These are phyloP conservation scores for Apiotrichum mycotoxinovorans DNA, from an alignment of 1,284 basidiomycete species.

Conservation along the genomic window DNA sequence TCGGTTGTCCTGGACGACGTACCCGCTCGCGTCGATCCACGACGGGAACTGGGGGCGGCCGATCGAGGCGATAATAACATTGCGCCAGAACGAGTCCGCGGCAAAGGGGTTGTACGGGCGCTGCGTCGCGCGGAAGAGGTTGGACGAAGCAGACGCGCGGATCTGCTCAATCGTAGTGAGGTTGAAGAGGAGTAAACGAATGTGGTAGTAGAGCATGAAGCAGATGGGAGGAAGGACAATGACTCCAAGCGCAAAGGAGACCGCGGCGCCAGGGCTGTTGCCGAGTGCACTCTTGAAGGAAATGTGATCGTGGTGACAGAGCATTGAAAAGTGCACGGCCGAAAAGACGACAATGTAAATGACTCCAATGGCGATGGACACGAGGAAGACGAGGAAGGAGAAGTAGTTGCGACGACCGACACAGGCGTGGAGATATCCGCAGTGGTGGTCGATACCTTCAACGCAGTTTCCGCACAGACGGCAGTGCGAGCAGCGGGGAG, in stretches of 20 bases:
- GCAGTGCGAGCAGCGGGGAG: constrained; percentile 86
- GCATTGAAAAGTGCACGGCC: constrained; percentile 70
- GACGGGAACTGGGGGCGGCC: constrained; percentile 47
- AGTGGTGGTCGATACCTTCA: constrained; percentile 79
- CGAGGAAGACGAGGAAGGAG: constrained; percentile 74
- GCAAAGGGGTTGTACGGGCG: constrained; percentile 48
- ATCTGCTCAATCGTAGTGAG: constrained; percentile 82
- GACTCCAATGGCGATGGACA: constrained; percentile 63
- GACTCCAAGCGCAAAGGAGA: constrained; percentile 67
- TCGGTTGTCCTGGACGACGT: constrained; percentile 31
- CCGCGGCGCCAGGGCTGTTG: constrained; percentile 67
- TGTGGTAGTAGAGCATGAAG: constrained; percentile 75
- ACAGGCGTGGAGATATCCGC: constrained; percentile 92
- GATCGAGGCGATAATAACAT: constrained; percentile 42
- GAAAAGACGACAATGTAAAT: constrained; percentile 75
- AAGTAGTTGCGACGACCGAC: constrained; percentile 88
- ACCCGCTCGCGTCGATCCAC: constrained; percentile 46
- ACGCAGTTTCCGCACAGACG: constrained; percentile 95
- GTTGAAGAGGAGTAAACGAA: constrained; percentile 74
- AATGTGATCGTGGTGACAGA: constrained; percentile 58
- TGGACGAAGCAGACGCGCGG: constrained; percentile 40
- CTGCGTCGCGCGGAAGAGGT: constrained; percentile 29
- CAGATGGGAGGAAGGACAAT: constrained; percentile 73
- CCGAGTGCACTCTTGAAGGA: constrained; percentile 60
- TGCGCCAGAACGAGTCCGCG: constrained; percentile 29